Evolutionary conservation across 1,284 basidiomycete species (phyloP).

Genomic region (Rhodotorula sp.): DNA sequence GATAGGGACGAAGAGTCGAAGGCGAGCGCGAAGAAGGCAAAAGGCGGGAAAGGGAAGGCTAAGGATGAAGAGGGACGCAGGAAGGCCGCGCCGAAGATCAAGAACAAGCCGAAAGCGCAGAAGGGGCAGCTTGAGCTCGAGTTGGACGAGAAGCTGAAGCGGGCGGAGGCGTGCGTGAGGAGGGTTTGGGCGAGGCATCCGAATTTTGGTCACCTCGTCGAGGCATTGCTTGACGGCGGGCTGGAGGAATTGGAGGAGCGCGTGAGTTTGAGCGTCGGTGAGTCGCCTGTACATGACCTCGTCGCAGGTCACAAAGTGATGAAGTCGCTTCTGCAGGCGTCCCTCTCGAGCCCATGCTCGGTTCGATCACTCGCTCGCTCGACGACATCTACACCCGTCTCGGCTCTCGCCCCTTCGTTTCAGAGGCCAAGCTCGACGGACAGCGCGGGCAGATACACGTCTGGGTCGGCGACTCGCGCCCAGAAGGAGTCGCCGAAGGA

Average conservation of each 20-base stretch:
- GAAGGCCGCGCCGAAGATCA: conserved; percentile 1
- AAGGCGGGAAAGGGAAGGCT: conserved; percentile 1
- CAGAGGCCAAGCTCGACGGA: conserved; percentile 82
- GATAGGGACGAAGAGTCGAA: conserved; percentile 6
- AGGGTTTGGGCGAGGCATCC: conserved; percentile 83
- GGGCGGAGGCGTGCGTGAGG: conserved; percentile 57
- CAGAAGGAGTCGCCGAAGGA: conserved; percentile 11
- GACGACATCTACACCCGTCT: conserved; percentile 76
- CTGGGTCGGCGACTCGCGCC: conserved; percentile 14
- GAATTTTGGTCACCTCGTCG: conserved; percentile 75
- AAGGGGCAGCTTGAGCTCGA: conserved; percentile 43
- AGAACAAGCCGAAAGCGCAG: conserved; percentile 42
- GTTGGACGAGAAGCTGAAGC: conserved; percentile 44
- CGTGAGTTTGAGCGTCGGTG: conserved; percentile 51
- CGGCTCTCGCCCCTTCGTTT: conserved; percentile 62
- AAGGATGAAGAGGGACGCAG: not conserved
- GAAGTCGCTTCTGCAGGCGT: conserved; percentile 45
- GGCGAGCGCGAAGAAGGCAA: conserved; percentile 7
- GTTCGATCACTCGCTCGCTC: conserved; percentile 67
- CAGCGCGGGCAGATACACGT: conserved; percentile 83
- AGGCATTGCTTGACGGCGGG: conserved; percentile 54
- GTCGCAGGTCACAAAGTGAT: not conserved
- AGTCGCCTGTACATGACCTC: not conserved
- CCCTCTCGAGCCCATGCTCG: conserved; percentile 55
- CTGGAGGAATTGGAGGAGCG: conserved; percentile 40